Evolutionary conservation across 129 eudicot genomes (phyloP).

Genomic region (Flaveria sonorensis): DNA sequence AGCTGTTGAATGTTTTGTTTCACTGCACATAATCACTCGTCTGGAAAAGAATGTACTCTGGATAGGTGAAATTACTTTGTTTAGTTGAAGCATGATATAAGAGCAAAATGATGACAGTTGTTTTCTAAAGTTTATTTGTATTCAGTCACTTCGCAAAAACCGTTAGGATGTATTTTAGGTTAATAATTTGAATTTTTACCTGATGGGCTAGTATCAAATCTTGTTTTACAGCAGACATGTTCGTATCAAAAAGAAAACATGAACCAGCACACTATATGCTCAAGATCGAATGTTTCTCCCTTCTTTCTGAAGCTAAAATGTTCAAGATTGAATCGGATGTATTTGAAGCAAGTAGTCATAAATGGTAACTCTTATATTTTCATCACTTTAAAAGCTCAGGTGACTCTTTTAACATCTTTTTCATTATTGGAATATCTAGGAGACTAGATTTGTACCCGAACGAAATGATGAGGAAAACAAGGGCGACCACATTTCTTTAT

Average conservation of each 20-base stretch:
- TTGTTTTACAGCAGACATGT: background rate
- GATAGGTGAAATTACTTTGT: too few species aligned
- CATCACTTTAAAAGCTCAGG: background rate
- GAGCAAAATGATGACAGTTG: too few species aligned
- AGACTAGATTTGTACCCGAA: slow-evolving; percentile 15
- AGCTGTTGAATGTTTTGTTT: too few species aligned
- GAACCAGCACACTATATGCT: slow-evolving; percentile 34
- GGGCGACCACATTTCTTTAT: background rate
- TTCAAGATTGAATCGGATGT: slow-evolving; percentile 16
- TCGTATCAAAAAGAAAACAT: slow-evolving; percentile 17
- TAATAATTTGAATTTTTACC: too few species aligned
- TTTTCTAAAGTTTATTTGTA: too few species aligned
- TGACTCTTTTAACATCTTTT: background rate
- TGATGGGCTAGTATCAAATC: background rate
- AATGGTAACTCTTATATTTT: slow-evolving; percentile 3
- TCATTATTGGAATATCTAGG: background rate
- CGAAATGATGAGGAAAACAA: background rate
- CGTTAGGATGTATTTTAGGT: too few species aligned
- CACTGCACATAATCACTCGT: too few species aligned
- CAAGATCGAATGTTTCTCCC: slow-evolving; percentile 33
- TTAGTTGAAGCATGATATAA: too few species aligned
- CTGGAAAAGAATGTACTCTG: too few species aligned
- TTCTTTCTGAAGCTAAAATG: slow-evolving; percentile 22
- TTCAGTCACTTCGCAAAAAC: too few species aligned
- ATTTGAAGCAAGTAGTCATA: slow-evolving; percentile 26